Percentiles rank a stretch among this genome's conserved stretches.
These are phyloP conservation scores for Raddia distichophylla DNA, from an alignment of 176 grass and related monocot genomes.

Conservation along the genomic window DNA sequence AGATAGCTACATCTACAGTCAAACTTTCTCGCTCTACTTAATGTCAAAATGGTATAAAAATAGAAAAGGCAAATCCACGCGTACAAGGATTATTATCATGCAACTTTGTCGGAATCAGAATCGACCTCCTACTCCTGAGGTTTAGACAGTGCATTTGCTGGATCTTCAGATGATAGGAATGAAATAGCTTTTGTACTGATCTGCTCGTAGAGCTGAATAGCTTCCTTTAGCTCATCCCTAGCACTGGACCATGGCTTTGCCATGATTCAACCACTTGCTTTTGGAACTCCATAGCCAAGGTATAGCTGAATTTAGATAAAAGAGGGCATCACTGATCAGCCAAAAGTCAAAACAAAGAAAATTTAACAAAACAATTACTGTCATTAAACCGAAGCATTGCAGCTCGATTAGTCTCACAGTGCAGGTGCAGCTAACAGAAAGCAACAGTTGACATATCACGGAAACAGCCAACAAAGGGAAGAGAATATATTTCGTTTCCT, in stretches of 20 bases:
- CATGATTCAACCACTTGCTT: slow-evolving; percentile 74
- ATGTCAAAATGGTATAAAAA: neutral
- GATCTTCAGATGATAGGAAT: slow-evolving; percentile 43
- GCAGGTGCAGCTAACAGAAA: neutral
- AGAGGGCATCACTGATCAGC: slow-evolving; percentile 4
- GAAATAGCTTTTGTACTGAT: slow-evolving; percentile 61
- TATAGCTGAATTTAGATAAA: slow-evolving; percentile 59
- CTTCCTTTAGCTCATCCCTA: slow-evolving; percentile 73
- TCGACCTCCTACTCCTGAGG: slow-evolving; percentile 36
- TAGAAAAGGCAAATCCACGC: neutral
- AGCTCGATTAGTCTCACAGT: neutral
- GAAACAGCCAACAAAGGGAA: neutral
- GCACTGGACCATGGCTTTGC: slow-evolving; percentile 71
- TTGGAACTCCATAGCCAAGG: slow-evolving; percentile 82
- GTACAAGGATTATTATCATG: slow-evolving; percentile 32
- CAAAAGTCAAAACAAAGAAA: no score
- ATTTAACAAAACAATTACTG: neutral
- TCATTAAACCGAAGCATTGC: neutral
- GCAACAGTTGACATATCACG: neutral
- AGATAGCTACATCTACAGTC: neutral
- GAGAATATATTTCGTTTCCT: neutral
- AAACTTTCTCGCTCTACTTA: slow-evolving; percentile 2
- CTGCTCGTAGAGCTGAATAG: slow-evolving; percentile 66
- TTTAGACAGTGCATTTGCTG: slow-evolving; percentile 27
- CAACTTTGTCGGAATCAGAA: slow-evolving; percentile 41